Percentiles rank a stretch among this genome's conserved stretches.
phyloP scores from a whole-genome alignment of 176 grass and related monocot species.

The Phoenix dactylifera region DNA sequence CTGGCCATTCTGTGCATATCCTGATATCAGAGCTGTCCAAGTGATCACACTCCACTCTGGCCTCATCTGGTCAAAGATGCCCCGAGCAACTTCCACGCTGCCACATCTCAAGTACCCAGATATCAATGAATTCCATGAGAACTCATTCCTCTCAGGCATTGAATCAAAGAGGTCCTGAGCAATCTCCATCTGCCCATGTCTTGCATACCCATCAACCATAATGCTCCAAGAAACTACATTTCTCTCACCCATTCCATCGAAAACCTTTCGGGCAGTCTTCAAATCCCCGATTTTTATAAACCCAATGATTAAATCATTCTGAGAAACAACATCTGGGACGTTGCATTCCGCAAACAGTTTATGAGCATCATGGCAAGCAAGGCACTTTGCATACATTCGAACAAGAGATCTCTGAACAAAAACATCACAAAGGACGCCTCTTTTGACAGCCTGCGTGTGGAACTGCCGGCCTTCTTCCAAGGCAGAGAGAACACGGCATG shows the following conservation, averaged over 20 bases:
- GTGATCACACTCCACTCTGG: conserved; percentile 6
- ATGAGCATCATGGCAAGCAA: conserved; percentile 2
- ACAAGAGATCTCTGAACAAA: conserved; percentile 16
- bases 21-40: conserved; percentile 19
- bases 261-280: conserved; percentile 2
- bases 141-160: conserved; percentile 15
- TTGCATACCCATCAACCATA: conserved; percentile 17
- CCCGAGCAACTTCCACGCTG: neutral
- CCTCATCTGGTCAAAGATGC: conserved; percentile 11
- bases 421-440: neutral
- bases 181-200: conserved; percentile 1
- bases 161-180: conserved; percentile 17
- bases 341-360: conserved; percentile 2
- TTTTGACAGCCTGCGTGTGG: conserved; percentile 14
- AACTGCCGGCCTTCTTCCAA: conserved; percentile 6
- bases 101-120: conserved; percentile 18
- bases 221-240: conserved; percentile 25
- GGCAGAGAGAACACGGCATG: neutral
- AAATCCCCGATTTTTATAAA: conserved; percentile 3
- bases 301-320: conserved; percentile 16
- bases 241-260: conserved; percentile 9
- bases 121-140: conserved; percentile 20
- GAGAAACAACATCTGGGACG: neutral
- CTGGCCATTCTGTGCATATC: conserved; percentile 5
- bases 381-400: conserved; percentile 9